Evolutionary conservation across 2,329 filamentous ascomycete genomes (phyloP), one percentile per base, ranked within the genome.

Genomic region (Bipolaris sorokiniana): DNA sequence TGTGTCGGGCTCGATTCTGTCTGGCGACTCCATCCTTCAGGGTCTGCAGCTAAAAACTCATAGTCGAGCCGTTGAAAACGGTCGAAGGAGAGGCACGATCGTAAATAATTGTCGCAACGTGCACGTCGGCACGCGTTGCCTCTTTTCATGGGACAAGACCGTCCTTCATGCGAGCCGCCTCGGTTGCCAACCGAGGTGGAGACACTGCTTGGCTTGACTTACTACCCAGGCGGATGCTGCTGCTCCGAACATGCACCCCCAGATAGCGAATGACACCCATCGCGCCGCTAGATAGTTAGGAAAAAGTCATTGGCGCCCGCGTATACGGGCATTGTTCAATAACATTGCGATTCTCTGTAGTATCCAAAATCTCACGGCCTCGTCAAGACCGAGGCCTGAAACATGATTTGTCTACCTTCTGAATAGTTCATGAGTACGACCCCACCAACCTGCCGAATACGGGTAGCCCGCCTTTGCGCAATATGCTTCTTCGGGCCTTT

Each of bases 101-200:
- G 23, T n/a, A 38, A 45, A 13, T 47, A 56, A 46, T 52, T 36
- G 49, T 40, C 23, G 34, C 46, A 38, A 28, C 41, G 45, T 40
- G 48, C 51, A 49, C 34, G 23, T n/a, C 44, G 36, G 10, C 16
- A 20, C 40, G 47, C 50, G 31, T 33, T 38, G 54, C 31, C 49
- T 38, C 50, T 54, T 54, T 50, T 23, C 37, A 45, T 23, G 31
- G 13, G 49, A 49, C 23, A 45, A 31, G 50, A 26, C 18, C n/a
- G 7, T 22, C 38, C 46, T 51, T 47, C 48, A 41, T 37, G 38
- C 36, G 40, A 31, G 38, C 42, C 38, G 50, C 51, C 58, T 69
- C 66, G 66, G 60, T 65, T 69, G 59, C 61, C 54, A 68, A 54
- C 62, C 65, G 66, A 69, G 57, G 60, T 54, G 52, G 34, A 51